Evolutionary conservation across 495 filamentous ascomycete genomes (phyloP).

Genomic region (Penicillium daleae): DNA sequence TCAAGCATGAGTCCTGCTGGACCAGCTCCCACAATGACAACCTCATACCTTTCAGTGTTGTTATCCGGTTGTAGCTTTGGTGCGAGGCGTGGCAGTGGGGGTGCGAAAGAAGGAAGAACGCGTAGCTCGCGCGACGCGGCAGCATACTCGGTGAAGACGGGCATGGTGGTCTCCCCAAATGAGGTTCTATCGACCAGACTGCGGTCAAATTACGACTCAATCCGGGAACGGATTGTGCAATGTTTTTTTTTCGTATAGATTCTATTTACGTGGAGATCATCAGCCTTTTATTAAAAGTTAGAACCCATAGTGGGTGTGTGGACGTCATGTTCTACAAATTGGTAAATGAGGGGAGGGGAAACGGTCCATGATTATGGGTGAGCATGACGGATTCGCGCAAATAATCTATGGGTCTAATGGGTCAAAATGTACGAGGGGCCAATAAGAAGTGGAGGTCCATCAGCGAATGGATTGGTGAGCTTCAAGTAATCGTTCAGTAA

Average conservation of each 20-base stretch:
- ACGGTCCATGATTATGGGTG: conserved; percentile 1
- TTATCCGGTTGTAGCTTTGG: conserved; percentile 17
- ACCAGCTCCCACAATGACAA: conserved; percentile 50
- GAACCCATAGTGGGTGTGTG: neutral
- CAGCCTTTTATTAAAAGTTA: neutral
- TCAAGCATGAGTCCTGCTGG: conserved; percentile 54
- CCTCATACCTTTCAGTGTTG: conserved; percentile 43
- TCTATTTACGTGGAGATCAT: neutral
- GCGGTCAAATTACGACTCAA: too few relatives aligned
- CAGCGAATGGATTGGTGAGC: conserved; percentile 27
- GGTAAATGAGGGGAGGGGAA: conserved; percentile 15
- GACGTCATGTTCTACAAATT: neutral
- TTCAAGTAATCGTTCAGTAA: conserved; percentile 27
- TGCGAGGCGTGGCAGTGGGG: conserved; percentile 44
- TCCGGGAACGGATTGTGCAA: too few relatives aligned
- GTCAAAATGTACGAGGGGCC: conserved; percentile 6
- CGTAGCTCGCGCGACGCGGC: conserved; percentile 44
- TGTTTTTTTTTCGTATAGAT: too few relatives aligned
- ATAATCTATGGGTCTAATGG: conserved; percentile 15
- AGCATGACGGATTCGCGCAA: neutral
- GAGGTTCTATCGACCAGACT: too few relatives aligned
- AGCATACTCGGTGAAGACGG: conserved; percentile 50
- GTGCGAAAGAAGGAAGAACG: conserved; percentile 46
- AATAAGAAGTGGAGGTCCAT: conserved; percentile 10
- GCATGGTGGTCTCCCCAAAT: conserved; percentile 32